Evolutionary conservation across 306 rosid species (phyloP), one percentile per base, ranked within the genome.

Genomic region (Cucurbita ficifolia): DNA sequence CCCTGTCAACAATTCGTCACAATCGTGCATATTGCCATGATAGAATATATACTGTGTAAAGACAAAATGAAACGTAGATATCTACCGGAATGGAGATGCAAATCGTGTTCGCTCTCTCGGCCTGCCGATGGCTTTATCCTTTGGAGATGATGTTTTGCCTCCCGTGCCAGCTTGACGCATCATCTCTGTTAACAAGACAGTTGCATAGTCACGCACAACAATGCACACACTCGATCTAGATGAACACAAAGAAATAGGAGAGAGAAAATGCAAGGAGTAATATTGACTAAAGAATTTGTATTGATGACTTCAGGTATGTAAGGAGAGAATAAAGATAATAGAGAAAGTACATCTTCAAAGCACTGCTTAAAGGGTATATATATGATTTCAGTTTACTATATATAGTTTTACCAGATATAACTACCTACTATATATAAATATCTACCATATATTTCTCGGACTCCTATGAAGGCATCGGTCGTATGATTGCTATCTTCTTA

Each of bases 71-170:
- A 43, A 24, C 9, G 21, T 7, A 14, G 10, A 55, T 46, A 46
- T 22, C 84, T 83, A 88, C 83, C 86, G 79, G 19, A 86, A 78
- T 52, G 99, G 97, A 72, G 99, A 88, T 68, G 99, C 96, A 87
- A 95, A 95, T 85, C 99, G 82, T 63, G 96, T 88, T 72, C 84
- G 74, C 62, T 93, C 98, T 84, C 97, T 86, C 79, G 79, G 97
- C 80, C 86, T 76, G 80, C 84, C 81, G 42, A 82, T 61, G 70
- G 87, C 85, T 79, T 90, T 88, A 78, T 91, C 97, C 80, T 91
- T 95, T 43, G 99, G 99, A 52, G 99, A 95, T 36, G 86, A 91
- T 62, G 92, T 86, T 85, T 91, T 94, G 22, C 91, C 94, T 11
- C 92, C 94, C 58, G 50, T 79, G 39, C 87, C 87, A 45, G 91